Conservation (phyloP, 108 stramenopile genomes). For the Epithemia pelagica region DNA sequence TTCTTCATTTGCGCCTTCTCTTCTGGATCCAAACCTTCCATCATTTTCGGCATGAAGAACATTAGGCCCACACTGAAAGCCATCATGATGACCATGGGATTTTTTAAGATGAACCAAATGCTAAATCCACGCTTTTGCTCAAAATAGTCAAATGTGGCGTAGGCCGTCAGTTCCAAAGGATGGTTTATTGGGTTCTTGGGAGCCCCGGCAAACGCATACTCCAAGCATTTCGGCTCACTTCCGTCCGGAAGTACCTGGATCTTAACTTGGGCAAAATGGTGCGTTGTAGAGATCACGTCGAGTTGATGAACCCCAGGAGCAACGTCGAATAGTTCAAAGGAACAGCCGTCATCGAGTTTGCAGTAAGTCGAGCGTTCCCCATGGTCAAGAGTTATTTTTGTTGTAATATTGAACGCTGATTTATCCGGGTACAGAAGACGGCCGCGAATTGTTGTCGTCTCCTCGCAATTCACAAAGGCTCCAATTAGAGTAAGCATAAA, state of each 20-base stretch:
- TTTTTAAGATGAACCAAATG: conserved; percentile 64
- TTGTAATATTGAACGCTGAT: conserved; percentile 53
- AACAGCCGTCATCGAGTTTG: conserved; percentile 38
- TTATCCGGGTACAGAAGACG: conserved; percentile 25
- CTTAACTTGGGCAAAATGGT: conserved; percentile 75
- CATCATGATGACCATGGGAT: conserved; percentile 90
- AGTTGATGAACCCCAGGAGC: conserved; percentile 75
- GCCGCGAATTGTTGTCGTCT: conserved; percentile 35
- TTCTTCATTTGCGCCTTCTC: conserved; percentile 80
- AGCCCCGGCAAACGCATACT: conserved; percentile 81
- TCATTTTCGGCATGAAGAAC: conserved; percentile 85
- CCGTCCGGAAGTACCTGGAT: conserved; percentile 64
- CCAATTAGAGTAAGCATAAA: no score
- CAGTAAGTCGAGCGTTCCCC: conserved; percentile 71
- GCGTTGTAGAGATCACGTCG: conserved; percentile 59
- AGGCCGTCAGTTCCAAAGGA: conserved; percentile 65
- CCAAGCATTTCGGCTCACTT: conserved; percentile 75
- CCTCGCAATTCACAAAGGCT: no score
- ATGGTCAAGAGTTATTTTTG: conserved; percentile 68
- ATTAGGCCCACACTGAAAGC: conserved; percentile 60
- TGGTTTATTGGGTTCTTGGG: conserved; percentile 52
- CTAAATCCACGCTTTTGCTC: conserved; percentile 63
- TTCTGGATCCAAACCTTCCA: conserved; percentile 82
- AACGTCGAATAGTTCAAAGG: conserved; percentile 67
- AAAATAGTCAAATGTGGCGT: conserved; percentile 76